A percentile compares a stretch with the other conserved stretches of the same genome.
Conservation (phyloP, 768 basidiomycete species). For the Lentinula boryana region DNA sequence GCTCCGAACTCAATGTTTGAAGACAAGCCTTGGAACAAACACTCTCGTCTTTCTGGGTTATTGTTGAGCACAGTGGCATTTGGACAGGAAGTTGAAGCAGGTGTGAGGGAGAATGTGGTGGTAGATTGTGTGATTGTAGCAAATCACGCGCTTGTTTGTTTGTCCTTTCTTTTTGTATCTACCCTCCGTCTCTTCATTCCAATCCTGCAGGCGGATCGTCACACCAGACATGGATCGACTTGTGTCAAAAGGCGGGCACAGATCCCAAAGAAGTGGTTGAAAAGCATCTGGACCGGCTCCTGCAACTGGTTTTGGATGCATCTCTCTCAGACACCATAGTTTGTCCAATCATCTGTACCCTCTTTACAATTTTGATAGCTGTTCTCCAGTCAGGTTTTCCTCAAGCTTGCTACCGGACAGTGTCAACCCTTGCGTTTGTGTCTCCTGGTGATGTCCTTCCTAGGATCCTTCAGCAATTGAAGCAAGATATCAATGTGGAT, state of each 20-base stretch:
- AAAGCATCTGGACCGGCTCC: constrained; percentile 39
- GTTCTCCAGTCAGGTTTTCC: constrained; percentile 37
- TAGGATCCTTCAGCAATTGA: constrained; percentile 61
- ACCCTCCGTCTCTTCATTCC: background rate
- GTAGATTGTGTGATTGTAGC: constrained; percentile 58
- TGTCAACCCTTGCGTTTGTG: constrained; percentile 77
- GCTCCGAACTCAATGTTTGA: constrained; percentile 22
- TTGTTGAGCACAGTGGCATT: constrained; percentile 48
- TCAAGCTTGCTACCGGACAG: constrained; percentile 68
- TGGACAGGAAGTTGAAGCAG: constrained; percentile 32
- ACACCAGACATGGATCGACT: constrained; percentile 74
- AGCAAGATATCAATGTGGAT: constrained; percentile 54
- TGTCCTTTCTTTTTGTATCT: constrained; percentile 18
- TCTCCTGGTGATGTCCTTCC: constrained; percentile 65
- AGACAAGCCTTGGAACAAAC: constrained; percentile 40
- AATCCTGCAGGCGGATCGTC: constrained; percentile 34
- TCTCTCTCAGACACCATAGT: constrained; percentile 45
- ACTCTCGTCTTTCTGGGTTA: constrained; percentile 44
- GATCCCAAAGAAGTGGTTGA: constrained; percentile 64
- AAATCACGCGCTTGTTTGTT: constrained; percentile 67
- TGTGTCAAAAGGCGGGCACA: constrained; percentile 60
- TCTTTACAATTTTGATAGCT: background rate
- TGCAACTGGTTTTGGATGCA: constrained; percentile 44
- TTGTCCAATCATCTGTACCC: background rate
- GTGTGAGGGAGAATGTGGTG: constrained; percentile 38